Base-by-base conservation (phyloP, 2,329 filamentous ascomycete species). In the Rhinocladiella similis region DNA sequence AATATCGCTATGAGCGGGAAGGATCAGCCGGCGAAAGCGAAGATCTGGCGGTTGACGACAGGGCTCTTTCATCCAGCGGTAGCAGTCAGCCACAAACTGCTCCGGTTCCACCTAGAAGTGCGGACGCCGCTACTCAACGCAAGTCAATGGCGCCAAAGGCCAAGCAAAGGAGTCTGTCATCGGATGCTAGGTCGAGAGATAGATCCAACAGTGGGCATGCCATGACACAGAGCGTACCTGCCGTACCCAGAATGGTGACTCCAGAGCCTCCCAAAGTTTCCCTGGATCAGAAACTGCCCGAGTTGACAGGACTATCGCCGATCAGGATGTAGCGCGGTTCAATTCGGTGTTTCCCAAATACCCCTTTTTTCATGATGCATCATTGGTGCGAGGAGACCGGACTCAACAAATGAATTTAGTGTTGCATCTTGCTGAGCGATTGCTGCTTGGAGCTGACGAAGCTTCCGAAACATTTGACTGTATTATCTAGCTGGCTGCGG, bases 31-130 rank as follows among this genome's bases (percentile, higher is more conserved):
- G 50, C 53, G 63, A 39, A 58, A 65, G 27, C 45, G 60, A 62
- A 56, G 57, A 50, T 33, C 38, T 67, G 27, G 65, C 63, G 39
- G 60, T 60, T n/a, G 79, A 85, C 38, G 83, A 86, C 52, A 76
- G 82, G 42, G 81, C 80, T 29, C 68, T 84, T 12, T 87, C 86
- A 3, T 88, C 86, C 4, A 87, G 86, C 9, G 86, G 84, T 61
- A 87, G 84, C 63, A 82, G 78, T 70, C 82, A 83, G 64, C 77
- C 77, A 45, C 54, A 58, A 25, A 43, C 43, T 13, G 41, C 46
- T 25, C 39, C 51, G 6, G 27, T 43, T 14, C 59, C 59, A 36
- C 56, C 59, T 36, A 47, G 50, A 49, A 61, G 45, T 29, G 54
- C 60, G 14, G 60, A 63, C 39, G 54, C 59, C 5, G 56, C 54